A percentile compares a stretch with the other conserved stretches of the same genome.
Conservation (phyloP, 176 grass and related monocot species). For the Paspalum notatum region DNA sequence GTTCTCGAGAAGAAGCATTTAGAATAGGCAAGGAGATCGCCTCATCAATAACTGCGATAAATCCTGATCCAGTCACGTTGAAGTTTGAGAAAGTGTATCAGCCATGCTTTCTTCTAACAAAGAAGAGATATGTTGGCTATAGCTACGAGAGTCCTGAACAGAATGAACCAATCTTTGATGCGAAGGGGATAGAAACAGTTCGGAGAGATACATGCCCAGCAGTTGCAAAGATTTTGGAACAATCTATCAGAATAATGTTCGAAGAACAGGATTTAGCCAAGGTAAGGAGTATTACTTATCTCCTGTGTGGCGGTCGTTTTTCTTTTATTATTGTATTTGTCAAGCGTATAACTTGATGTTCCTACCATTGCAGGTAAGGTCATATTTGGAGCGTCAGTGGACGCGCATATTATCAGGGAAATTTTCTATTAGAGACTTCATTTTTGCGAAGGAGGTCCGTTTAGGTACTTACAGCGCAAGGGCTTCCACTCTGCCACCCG, state of each 20-base stretch:
- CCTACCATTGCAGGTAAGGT: conserved; percentile 67
- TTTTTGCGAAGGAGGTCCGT: conserved; percentile 95
- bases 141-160: conserved; percentile 91
- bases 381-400: conserved; percentile 83
- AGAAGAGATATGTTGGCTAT: conserved; percentile 97
- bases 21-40: conserved; percentile 95
- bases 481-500: conserved; percentile 71
- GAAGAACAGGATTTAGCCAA: conserved; percentile 77
- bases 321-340: conserved; percentile 26
- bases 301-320: neutral
- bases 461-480: conserved; percentile 76
- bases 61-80: conserved; percentile 84
- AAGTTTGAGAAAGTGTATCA: conserved; percentile 97
- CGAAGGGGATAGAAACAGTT: conserved; percentile 94
- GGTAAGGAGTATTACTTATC: conserved; percentile 54
- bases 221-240: conserved; percentile 91
- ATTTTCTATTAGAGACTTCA: conserved; percentile 76
- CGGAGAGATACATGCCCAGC: conserved; percentile 90
- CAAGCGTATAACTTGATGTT: conserved; percentile 11
- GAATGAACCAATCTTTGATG: conserved; percentile 76
- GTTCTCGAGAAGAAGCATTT: conserved; percentile 83
- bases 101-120: conserved; percentile 95
- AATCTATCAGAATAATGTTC: conserved; percentile 89
- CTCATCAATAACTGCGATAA: conserved; percentile 70
- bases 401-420: conserved; percentile 87